Conservation (phyloP, 306 rosid species). For the Castanea mollissima region DNA sequence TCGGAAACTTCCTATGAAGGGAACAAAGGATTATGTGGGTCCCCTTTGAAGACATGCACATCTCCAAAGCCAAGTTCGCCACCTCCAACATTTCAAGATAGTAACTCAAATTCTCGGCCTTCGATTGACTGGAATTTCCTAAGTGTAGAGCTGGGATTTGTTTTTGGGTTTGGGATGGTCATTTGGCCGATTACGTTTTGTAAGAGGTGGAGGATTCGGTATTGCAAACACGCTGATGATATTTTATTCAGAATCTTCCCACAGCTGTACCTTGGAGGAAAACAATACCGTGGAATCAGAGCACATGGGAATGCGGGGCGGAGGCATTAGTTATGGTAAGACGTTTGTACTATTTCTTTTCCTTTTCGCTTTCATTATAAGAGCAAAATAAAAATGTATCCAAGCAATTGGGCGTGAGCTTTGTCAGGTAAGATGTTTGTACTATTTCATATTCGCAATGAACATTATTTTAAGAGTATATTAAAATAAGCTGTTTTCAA, state of each 20-base stretch:
- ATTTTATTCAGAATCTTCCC: neutral
- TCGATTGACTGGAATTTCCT: neutral
- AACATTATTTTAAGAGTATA: too few species aligned
- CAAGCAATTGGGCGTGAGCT: too few species aligned
- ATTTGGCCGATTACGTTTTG: neutral
- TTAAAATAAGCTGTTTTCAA: too few species aligned
- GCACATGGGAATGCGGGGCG: neutral
- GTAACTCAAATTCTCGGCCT: neutral
- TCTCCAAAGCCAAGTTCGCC: neutral
- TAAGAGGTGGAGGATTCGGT: neutral
- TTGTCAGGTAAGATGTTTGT: too few species aligned
- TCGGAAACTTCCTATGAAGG: neutral
- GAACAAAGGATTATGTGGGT: conserved; percentile 9
- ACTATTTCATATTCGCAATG: too few species aligned
- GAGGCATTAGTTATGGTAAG: conserved; percentile 14
- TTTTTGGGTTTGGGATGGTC: neutral
- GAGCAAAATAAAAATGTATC: too few species aligned
- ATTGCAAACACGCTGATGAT: neutral
- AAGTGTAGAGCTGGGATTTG: neutral
- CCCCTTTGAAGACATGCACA: conserved; percentile 1
- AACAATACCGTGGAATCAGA: neutral
- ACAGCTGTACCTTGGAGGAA: neutral
- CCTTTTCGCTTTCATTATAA: too few species aligned
- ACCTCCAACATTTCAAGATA: neutral
- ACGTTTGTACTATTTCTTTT: too few species aligned